Evolutionary conservation across 139 green algal species (phyloP), one percentile per base, ranked within the genome.

Genomic region (Axilococcus clingmanii): DNA sequence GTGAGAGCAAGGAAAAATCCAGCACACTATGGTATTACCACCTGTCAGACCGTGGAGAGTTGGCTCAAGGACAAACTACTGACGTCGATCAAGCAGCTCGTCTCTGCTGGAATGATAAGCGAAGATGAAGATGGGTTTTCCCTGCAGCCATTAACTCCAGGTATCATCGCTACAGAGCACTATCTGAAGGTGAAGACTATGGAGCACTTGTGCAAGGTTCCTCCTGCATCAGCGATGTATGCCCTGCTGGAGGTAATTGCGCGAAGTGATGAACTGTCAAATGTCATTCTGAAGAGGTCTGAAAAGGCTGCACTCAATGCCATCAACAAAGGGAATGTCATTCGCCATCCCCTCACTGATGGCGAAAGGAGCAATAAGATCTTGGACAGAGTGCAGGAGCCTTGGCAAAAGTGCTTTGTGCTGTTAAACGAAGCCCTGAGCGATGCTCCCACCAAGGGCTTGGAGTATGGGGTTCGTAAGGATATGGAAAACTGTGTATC

Each of bases 151-250:
- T 28, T 66, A 37, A 54, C 76, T 43, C 48, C 74, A 4, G 84
- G 85, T 15, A 44, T 58, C 14, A 66, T 94, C 41, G 89, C 91
- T 80, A 68, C 82, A n/a, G 68, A 75, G 27, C 44, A 75, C 44
- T 94, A 85, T 67, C 68, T 94, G 16, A 64, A 62, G 20, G 62
- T 93, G 22, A 32, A 36, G 2, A 94, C 84, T 25, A 94, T 94
- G 84, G 51, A 71, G 1, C 51, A 19, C 29, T 60, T 91, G 4
- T 43, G 35, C 28, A 48, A 61, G 12, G 40, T 61, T 5, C 19
- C 44, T 2, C 15, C 24, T 3, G 63, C 63, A 22, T 57, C 58
- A 0, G 55, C 51, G 40, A 69, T 93, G 57, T 66, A 72, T 7
- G 56, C 69, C 22, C 71, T 91, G 50, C 61, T 93, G 15, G 41